Base-by-base conservation (phyloP, 192 early-diverging fungal species). In the Umbelopsis isabellina region DNA sequence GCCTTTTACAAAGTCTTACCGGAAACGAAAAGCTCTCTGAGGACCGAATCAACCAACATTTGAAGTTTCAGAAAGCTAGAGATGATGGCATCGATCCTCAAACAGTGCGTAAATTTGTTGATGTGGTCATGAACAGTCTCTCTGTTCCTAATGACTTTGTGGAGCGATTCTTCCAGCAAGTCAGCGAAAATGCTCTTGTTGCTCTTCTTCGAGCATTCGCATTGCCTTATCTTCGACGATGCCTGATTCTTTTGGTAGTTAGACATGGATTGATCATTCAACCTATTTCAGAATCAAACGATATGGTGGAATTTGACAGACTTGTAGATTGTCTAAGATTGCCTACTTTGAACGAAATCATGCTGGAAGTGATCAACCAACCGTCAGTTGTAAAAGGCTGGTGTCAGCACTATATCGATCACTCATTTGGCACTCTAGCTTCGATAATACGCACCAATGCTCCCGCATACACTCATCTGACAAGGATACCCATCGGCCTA, bases 151-250 rank as follows among this genome's bases (percentile, higher is more conserved):
- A n/a, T 0, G 44, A 21, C 4, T 49, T 67, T 3, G 69, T 68
- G 2, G 58, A 72, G 3, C 23, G 49, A 2, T 73, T 80, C 65
- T 72, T 80, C 46, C 30, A 33, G 10, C 41, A 66, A 20, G 45
- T 69, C 33, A 25, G 44, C 21, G 58, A 68, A 15, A 21, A 11
- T 0, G 68, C 66, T 6, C 49, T 76, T 23, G 22, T 49, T 13
- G 65, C 65, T 2, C 30, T 80, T 10, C 13, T 80, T 0, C 71
- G 81, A 46, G 81, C 82, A 21, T 87, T 94, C 35, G 77, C 87
- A 10, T 79, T 97, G 11, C 91, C 93, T 1, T 97, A 91, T 76
- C 71, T 95, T 65, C 89, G 97, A 21, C 81, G 83, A 51, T 78
- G 80, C 51, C 76, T 85, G 7, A 68, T 94, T 2, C 76, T 93